These are phyloP conservation scores for Thuidium tamariscinum DNA, from an alignment of 225 moss, liverwort and hornwort species.

Conservation along the genomic window DNA sequence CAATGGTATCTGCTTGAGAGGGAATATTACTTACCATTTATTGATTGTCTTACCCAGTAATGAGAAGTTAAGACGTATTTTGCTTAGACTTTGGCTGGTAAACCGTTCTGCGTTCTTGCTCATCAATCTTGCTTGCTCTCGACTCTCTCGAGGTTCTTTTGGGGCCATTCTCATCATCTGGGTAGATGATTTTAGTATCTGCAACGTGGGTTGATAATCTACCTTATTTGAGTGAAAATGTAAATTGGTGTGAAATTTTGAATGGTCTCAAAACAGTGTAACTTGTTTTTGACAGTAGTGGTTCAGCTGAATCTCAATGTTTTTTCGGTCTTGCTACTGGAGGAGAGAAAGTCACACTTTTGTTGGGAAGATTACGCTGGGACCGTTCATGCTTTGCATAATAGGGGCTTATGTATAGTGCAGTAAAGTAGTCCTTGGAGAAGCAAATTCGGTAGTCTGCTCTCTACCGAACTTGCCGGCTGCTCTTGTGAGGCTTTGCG, in stretches of 20 bases:
- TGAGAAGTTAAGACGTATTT: not conserved
- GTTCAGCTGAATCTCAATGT: not conserved
- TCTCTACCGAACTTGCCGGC: too few species aligned
- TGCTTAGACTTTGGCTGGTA: not conserved
- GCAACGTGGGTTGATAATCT: not conserved
- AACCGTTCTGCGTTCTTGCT: not conserved
- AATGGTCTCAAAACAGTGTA: not conserved
- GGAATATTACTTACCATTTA: not conserved
- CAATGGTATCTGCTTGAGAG: not conserved
- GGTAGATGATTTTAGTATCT: not conserved
- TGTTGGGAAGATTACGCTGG: not conserved
- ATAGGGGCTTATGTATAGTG: too few species aligned
- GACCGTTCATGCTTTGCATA: not conserved
- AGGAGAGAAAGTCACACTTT: not conserved
- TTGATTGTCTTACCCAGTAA: constrained; percentile 2
- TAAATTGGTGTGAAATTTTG: not conserved
- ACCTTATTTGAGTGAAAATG: too few species aligned
- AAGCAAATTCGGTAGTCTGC: not conserved
- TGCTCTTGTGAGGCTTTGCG: too few species aligned
- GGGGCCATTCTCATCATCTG: not conserved
- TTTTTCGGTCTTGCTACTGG: not conserved
- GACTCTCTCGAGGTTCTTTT: not conserved
- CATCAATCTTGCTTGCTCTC: not conserved
- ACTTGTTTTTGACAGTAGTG: not conserved
- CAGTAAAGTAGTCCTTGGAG: not conserved